Evolutionary conservation across 768 basidiomycete genomes (phyloP), one percentile per base, ranked within the genome.

Genomic region (Phaeolepiota aurea): DNA sequence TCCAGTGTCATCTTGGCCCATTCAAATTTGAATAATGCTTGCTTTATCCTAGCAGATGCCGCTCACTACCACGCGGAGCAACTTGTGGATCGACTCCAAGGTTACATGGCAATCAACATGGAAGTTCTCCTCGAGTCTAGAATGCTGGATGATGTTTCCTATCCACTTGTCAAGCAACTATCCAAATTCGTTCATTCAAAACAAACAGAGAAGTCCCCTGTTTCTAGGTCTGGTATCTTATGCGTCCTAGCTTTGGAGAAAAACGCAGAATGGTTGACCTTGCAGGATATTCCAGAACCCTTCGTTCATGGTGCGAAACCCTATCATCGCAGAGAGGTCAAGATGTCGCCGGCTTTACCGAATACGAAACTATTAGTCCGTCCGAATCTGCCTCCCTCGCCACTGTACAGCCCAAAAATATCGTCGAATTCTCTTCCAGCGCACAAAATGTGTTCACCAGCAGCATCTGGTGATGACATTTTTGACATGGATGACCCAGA

Each of bases 401-500:
- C 66, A 11, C 49, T 43, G 16, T 38, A 37, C 18, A 54, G 55
- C 37, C 51, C 54, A 3, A 41, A 37, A 9, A 31, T 51, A 7
- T n/a, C n/a, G n/a, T n/a, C n/a, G n/a, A n/a, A n/a, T n/a, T n/a
- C n/a, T n/a, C 21, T 31, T 37, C 50, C 48, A 16, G 43, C 38
- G 25, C 47, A 32, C 34, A 41, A 32, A 14, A 44, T 64, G 5
- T 60, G 56, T 37, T 57, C 54, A 22, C 61, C 47, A 3, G n/a
- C n/a, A n/a, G 56, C 54, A 20, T 68, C 73, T 2, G 78, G 53
- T 5, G 73, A 89, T 42, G 90, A 87, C 38, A 68, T 92, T 20
- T 92, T 94, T 51, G 54, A 65, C 4, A 92, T 93, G 88, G 91
- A 93, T 51, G 86, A 87, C 37, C 59, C 70, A 3, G 79, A 78